Conservation (phyloP, 108 stramenopile genomes). For the Discostella pseudostelligera region DNA sequence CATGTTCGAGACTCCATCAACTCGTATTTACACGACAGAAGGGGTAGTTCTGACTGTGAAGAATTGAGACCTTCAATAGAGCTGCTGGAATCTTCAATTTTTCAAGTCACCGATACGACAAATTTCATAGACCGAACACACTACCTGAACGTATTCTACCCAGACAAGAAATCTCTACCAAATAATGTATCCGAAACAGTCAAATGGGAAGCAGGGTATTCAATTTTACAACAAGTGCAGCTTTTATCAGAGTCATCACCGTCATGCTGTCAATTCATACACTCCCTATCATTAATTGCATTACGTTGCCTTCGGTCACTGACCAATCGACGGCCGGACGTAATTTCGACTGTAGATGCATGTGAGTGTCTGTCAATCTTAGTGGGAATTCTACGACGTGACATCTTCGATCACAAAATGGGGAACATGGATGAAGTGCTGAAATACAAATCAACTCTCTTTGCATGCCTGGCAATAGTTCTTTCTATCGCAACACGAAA, state of each 20-base stretch:
- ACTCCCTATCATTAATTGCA: constrained; percentile 14
- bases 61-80: background rate
- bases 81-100: constrained; percentile 3
- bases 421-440: constrained; percentile 13
- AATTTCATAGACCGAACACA: background rate
- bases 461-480: constrained; percentile 36
- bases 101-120: background rate
- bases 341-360: constrained; percentile 24
- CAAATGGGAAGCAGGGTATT: constrained; percentile 32
- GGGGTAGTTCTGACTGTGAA: background rate
- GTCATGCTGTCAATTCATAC: constrained; percentile 17
- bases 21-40: background rate
- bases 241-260: constrained; percentile 8
- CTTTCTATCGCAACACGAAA: constrained; percentile 23
- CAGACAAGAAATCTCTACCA: constrained; percentile 2
- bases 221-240: constrained; percentile 13
- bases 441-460: constrained; percentile 26
- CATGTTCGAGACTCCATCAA: background rate
- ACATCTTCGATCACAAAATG: background rate
- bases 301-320: constrained; percentile 22
- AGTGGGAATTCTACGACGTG: constrained; percentile 18
- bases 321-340: constrained; percentile 3
- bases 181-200: constrained; percentile 11
- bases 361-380: constrained; percentile 37
- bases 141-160: background rate